Conservation (phyloP, 75 land plant genomes). For the Chamaecyparis obtusa region DNA sequence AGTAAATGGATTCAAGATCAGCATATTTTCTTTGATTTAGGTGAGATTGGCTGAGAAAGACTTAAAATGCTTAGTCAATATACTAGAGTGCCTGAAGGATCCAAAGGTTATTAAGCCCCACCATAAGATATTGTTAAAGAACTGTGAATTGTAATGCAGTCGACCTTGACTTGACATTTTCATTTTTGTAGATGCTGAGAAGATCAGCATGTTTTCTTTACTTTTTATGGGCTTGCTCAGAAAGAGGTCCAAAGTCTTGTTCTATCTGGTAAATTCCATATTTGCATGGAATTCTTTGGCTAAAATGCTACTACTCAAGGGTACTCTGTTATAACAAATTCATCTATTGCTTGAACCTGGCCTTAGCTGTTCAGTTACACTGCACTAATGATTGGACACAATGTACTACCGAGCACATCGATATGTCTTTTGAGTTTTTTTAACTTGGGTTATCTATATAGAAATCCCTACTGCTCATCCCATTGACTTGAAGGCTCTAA, state of each 20-base stretch:
- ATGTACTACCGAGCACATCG: not conserved
- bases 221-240: not conserved
- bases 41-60: not conserved
- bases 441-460: not conserved
- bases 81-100: not conserved
- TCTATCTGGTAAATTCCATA: not conserved
- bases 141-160: not conserved
- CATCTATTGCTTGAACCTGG: not conserved
- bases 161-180: not conserved
- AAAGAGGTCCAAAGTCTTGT: not conserved
- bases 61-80: not conserved
- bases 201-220: not conserved
- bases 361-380: not conserved
- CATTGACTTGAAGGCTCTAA: not conserved
- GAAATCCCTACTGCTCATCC: not conserved
- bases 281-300: not conserved
- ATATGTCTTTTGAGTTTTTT: not conserved
- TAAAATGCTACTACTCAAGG: not conserved
- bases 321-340: not conserved
- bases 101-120: not conserved
- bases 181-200: not conserved
- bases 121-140: not conserved
- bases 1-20: not conserved
- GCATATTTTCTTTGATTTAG: not conserved
- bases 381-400: not conserved